Percentiles rank a stretch among this genome's conserved stretches.
phyloP scores from a whole-genome alignment of 2,329 filamentous ascomycete genomes.

The Pseudophaeomoniella oleicola region DNA sequence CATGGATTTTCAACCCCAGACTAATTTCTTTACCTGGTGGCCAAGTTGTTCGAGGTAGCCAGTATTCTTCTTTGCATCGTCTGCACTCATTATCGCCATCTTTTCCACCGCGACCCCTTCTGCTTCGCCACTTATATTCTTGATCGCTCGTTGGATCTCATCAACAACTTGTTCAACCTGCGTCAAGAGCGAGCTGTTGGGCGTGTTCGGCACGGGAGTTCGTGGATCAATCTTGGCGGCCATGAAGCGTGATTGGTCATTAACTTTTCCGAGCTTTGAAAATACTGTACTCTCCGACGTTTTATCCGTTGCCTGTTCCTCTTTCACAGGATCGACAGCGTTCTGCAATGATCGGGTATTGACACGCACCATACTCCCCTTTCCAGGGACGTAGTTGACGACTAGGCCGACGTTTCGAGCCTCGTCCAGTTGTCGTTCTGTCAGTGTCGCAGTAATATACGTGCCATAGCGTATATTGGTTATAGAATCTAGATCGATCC shows the following conservation, averaged over 20 bases:
- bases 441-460: constrained; percentile 82
- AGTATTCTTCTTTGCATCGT: constrained; percentile 75
- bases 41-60: constrained; percentile 75
- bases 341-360: constrained; percentile 67
- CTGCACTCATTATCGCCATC: constrained; percentile 57
- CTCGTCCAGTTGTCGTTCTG: constrained; percentile 61
- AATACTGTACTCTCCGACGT: neutral
- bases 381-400: constrained; percentile 58
- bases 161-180: constrained; percentile 51
- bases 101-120: constrained; percentile 7
- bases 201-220: constrained; percentile 1
- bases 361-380: constrained; percentile 57
- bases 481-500: constrained; percentile 63
- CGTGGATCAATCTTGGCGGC: constrained; percentile 27
- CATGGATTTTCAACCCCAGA: constrained; percentile 62
- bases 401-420: constrained; percentile 71
- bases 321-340: constrained; percentile 32
- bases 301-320: neutral
- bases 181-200: constrained; percentile 19
- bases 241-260: constrained; percentile 17
- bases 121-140: constrained; percentile 20
- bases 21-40: constrained; percentile 83
- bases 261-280: neutral
- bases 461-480: constrained; percentile 61
- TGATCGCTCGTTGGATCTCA: constrained; percentile 58